Percentiles rank a stretch among this genome's conserved stretches.
These are phyloP conservation scores for Rhodotorula glutinis DNA, from an alignment of 1,284 basidiomycete species.

Conservation along the genomic window DNA sequence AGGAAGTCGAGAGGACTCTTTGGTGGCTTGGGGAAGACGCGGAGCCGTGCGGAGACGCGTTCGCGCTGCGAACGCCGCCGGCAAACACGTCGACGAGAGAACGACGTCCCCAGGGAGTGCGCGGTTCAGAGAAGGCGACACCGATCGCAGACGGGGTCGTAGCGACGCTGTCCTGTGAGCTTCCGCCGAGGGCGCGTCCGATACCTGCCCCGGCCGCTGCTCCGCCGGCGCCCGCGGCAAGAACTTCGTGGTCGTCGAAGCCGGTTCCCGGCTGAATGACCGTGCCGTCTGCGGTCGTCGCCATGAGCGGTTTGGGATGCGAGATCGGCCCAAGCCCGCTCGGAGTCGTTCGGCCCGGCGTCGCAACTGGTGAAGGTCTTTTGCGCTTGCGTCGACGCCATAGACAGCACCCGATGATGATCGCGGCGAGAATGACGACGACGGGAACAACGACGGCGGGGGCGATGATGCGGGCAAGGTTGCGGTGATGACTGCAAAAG, in stretches of 20 bases:
- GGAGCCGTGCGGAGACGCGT: background rate
- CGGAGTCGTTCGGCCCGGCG: background rate
- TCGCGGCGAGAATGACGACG: background rate
- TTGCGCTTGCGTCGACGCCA: background rate
- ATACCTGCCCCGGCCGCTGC: background rate
- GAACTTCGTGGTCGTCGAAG: background rate
- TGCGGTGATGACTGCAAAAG: background rate
- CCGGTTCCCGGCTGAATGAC: background rate
- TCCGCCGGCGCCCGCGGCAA: background rate
- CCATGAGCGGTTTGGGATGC: slow-evolving; percentile 19
- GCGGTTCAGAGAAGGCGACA: slow-evolving; percentile 32
- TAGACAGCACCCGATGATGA: background rate
- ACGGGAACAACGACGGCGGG: background rate
- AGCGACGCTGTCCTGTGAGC: slow-evolving; percentile 23
- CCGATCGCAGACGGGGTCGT: slow-evolving; percentile 35
- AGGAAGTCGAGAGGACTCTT: background rate
- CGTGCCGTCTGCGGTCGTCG: background rate
- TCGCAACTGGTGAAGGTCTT: background rate
- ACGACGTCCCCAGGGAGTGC: slow-evolving; percentile 32
- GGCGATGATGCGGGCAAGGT: background rate
- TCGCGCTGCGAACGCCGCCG: slow-evolving; percentile 16
- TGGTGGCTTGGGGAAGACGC: background rate
- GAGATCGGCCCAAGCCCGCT: slow-evolving; percentile 17
- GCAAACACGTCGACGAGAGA: slow-evolving; percentile 34
- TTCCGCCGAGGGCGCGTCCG: background rate